phyloP scores from a whole-genome alignment of 164 flowering plant species.

The Liquidambar formosana region DNA sequence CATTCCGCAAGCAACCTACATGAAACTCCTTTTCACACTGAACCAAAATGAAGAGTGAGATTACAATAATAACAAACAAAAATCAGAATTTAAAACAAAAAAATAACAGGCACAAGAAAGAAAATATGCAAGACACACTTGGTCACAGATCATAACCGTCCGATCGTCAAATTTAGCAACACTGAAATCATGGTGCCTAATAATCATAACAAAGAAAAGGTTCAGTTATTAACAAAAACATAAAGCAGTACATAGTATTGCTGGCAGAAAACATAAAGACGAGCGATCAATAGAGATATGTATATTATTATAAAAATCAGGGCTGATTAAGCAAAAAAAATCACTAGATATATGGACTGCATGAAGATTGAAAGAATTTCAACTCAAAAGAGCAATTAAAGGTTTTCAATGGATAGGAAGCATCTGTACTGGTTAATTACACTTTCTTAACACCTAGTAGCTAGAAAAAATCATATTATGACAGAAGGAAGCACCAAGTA shows the following conservation, averaged over 20 bases:
- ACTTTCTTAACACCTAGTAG: too few relatives aligned
- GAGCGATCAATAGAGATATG: too few relatives aligned
- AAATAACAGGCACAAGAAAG: neutral
- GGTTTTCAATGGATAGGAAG: neutral
- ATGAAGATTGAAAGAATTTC: neutral
- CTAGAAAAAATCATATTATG: too few relatives aligned
- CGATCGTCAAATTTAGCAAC: constrained; percentile 62
- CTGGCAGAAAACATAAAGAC: too few relatives aligned
- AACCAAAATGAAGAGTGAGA: constrained; percentile 16
- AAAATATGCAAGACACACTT: constrained; percentile 45
- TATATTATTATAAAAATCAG: too few relatives aligned
- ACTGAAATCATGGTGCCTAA: constrained; percentile 78
- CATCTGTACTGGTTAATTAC: neutral
- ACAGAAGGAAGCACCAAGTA: too few relatives aligned
- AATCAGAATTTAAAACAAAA: neutral
- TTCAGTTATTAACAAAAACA: constrained; percentile 2
- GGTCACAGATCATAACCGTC: constrained; percentile 90
- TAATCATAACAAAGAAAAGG: constrained; percentile 5
- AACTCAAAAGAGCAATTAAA: neutral
- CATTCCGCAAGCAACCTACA: constrained; percentile 78
- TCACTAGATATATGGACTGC: neutral
- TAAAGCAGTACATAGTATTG: neutral
- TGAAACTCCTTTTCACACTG: constrained; percentile 95
- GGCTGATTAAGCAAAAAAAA: neutral
- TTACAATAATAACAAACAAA: constrained; percentile 6